Base-by-base conservation (phyloP, 2,329 filamentous ascomycete genomes). In the Hymenoscyphus fraxineus region DNA sequence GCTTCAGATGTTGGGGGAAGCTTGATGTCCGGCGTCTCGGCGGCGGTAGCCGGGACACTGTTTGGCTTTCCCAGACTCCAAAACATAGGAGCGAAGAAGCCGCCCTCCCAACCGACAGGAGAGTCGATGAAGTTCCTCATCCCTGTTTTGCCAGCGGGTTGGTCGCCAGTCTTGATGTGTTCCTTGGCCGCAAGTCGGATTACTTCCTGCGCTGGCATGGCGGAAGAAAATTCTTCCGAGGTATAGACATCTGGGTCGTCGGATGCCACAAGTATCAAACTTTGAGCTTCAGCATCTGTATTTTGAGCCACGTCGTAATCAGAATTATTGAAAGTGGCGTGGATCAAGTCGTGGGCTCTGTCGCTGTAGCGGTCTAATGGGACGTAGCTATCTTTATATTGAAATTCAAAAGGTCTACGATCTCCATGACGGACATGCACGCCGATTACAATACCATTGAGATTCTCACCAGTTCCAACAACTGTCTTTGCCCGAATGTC, bases 81-180 rank as follows among this genome's bases (percentile, higher is more conserved):
- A 77, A 96, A 96, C 77, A 95, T 88, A 71, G 86, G 84, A 15
- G 85, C 83, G 77, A 90, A 96, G 80, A 96, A 96, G 1, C 92
- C 92, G 19, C 92, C 92, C 75, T 96, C 92, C 92, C 92, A 96
- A 38, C 92, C 92, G 51, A 91, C 87, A 1, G 88, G 85, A 73
- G 93, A 88, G 65, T 93, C 90, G 41, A 90, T 83, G 74, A 90
- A 91, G 70, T 84, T 85, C 68, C 83, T 82, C 73, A 89, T 85
- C 6, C 83, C 79, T 2, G 68, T 76, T 76, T 71, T 80, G 15
- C 44, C 44, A 6, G 41, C 41, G 0, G 63, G 51, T n/a, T 57
- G 65, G 69, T 67, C 61, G 9, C 70, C 70, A 27, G 75, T 73
- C 67, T 80, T 77, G 59, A 84, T 77, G n/a, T 77, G 75, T 12